Conservation (phyloP, 352 stramenopile genomes). For the Phytophthora tentaculata region DNA sequence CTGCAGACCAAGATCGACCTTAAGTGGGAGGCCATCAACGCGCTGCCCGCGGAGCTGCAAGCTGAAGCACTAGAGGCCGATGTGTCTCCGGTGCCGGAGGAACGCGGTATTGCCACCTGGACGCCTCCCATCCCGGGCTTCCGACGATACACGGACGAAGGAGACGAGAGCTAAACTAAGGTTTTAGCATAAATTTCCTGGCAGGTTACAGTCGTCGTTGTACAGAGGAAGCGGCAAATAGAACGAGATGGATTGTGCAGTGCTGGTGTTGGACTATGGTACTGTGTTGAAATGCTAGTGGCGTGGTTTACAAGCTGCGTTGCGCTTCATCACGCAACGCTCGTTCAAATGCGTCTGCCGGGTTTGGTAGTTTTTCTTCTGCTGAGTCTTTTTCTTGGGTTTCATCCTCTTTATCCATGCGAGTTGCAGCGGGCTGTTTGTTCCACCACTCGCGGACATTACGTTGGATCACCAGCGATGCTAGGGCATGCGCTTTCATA, state of each 20-base stretch:
- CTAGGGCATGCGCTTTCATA: conserved; percentile 86
- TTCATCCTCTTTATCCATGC: conserved; percentile 12
- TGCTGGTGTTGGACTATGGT: conserved; percentile 24
- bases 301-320: conserved; percentile 23
- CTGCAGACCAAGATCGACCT: conserved; percentile 93
- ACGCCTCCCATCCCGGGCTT: conserved; percentile 90
- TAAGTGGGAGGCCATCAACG: conserved; percentile 91
- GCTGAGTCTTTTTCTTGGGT: conserved; percentile 16
- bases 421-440: conserved; percentile 52
- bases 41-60: conserved; percentile 80
- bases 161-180: conserved; percentile 32
- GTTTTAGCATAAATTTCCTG: conserved; percentile 3
- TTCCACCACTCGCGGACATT: conserved; percentile 89
- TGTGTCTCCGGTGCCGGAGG: conserved; percentile 61
- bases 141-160: conserved; percentile 81
- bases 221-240: conserved; percentile 32
- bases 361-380: conserved; percentile 12
- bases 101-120: conserved; percentile 82
- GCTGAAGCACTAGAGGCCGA: conserved; percentile 81
- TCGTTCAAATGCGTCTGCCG: conserved; percentile 8
- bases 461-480: conserved; percentile 85
- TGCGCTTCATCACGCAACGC: conserved; percentile 19
- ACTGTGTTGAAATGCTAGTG: conserved; percentile 12
- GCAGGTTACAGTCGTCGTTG: conserved; percentile 24
- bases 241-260: conserved; percentile 29